Evolutionary conservation across 2,329 filamentous ascomycete genomes (phyloP).

Genomic region (Colletotrichum ledebouriae): DNA sequence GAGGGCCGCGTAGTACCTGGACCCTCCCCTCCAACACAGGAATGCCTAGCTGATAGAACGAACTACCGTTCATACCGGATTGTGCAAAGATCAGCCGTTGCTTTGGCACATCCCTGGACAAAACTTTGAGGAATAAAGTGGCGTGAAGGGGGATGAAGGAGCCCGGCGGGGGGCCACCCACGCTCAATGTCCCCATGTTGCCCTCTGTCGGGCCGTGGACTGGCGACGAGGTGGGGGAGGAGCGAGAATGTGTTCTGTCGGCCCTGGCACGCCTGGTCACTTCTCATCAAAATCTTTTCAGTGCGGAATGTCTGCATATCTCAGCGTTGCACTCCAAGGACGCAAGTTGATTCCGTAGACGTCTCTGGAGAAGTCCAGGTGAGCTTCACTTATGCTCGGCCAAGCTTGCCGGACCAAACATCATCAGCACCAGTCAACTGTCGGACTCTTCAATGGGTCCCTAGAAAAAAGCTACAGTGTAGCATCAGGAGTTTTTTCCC

Average conservation of each 20-base stretch:
- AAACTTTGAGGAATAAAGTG: constrained; percentile 20
- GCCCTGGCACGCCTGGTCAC: constrained; percentile 4
- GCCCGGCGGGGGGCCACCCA: constrained; percentile 3
- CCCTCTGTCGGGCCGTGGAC: constrained; percentile 30
- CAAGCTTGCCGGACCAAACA: neutral
- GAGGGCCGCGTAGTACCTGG: constrained; percentile 38
- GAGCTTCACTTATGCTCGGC: constrained; percentile 7
- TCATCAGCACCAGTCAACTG: neutral
- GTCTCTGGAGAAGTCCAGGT: neutral
- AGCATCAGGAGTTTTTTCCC: too few relatives aligned
- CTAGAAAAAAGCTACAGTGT: too few relatives aligned
- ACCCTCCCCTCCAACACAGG: constrained; percentile 8
- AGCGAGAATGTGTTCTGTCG: constrained; percentile 19
- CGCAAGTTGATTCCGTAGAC: constrained; percentile 4
- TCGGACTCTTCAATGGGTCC: neutral
- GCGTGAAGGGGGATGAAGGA: constrained; percentile 33
- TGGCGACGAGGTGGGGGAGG: constrained; percentile 29
- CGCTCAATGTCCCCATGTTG: constrained; percentile 15
- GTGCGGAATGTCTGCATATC: constrained; percentile 4
- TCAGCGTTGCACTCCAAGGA: constrained; percentile 16
- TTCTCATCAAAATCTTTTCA: constrained; percentile 27
- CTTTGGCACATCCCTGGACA: constrained; percentile 11
- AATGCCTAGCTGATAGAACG: constrained; percentile 24
- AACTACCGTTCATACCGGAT: constrained; percentile 18
- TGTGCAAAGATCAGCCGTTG: constrained; percentile 29